phyloP scores from a whole-genome alignment of 331 rosid genomes.

The Quercus lobata region DNA sequence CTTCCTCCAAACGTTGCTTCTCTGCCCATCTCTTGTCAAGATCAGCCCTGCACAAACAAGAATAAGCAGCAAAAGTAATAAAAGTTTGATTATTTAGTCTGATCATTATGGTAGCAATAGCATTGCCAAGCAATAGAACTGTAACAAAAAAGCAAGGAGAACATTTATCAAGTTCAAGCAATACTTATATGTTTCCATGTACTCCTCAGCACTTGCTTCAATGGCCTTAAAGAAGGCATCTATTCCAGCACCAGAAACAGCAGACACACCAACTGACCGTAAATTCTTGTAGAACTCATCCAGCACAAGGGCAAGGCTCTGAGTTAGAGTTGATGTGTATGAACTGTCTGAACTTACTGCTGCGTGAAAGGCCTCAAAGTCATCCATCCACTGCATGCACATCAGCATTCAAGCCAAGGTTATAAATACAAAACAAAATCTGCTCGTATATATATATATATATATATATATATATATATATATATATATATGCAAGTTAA shows the following conservation, averaged over 20 bases:
- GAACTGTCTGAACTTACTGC: conserved; percentile 67
- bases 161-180: conserved; percentile 9
- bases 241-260: conserved; percentile 79
- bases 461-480: not conserved
- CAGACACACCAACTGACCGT: conserved; percentile 88
- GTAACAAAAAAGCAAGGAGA: not conserved
- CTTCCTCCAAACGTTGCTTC: conserved; percentile 79
- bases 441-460: not conserved
- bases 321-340: conserved; percentile 57
- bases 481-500: not conserved
- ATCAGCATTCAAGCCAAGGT: conserved; percentile 3
- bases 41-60: conserved; percentile 56
- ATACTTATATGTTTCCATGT: conserved; percentile 84
- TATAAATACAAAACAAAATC: conserved; percentile 10
- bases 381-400: conserved; percentile 86
- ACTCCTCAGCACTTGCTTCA: conserved; percentile 82
- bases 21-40: conserved; percentile 84
- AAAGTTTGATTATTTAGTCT: conserved; percentile 2
- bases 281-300: conserved; percentile 91
- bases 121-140: not conserved
- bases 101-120: not conserved
- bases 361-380: conserved; percentile 86
- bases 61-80: not conserved
- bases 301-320: conserved; percentile 78
- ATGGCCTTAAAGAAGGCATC: conserved; percentile 76